phyloP scores from a whole-genome alignment of 106 monocot species.

The Narthecium ossifragum region DNA sequence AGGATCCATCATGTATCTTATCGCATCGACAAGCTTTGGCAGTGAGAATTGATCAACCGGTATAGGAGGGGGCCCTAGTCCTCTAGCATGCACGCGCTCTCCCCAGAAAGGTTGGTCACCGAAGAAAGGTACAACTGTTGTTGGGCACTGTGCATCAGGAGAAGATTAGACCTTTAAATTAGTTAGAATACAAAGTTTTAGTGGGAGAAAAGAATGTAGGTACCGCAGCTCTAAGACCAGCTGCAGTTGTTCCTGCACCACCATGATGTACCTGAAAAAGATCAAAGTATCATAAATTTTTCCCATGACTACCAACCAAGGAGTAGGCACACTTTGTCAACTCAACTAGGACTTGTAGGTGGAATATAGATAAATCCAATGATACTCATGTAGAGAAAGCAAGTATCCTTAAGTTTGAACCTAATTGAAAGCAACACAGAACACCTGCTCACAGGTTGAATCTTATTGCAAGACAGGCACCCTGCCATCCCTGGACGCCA shows the following conservation, averaged over 20 bases:
- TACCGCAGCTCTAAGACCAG: conserved; percentile 93
- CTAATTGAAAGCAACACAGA: too few relatives aligned
- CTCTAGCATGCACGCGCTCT: conserved; percentile 72
- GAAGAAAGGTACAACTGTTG: conserved; percentile 90
- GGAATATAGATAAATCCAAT: too few relatives aligned
- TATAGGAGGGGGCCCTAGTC: conserved; percentile 80
- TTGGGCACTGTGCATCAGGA: conserved; percentile 63
- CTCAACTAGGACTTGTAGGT: too few relatives aligned
- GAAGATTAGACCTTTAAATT: conserved; percentile 2
- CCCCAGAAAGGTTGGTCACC: conserved; percentile 98
- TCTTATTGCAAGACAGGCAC: too few relatives aligned
- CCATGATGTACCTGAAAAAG: conserved; percentile 99
- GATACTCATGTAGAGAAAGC: too few relatives aligned
- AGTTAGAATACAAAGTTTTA: neutral
- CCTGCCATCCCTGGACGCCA: too few relatives aligned
- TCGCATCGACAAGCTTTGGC: conserved; percentile 54
- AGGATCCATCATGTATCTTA: conserved; percentile 67
- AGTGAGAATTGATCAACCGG: conserved; percentile 75
- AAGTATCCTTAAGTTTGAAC: too few relatives aligned
- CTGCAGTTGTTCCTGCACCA: conserved; percentile 96
- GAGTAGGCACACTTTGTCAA: too few relatives aligned
- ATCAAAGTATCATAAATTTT: too few relatives aligned
- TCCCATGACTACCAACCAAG: too few relatives aligned
- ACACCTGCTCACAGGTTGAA: too few relatives aligned
- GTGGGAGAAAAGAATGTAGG: neutral